These are phyloP conservation scores for Lasiosphaeria ovina DNA, from an alignment of 495 filamentous ascomycete genomes.

Conservation along the genomic window DNA sequence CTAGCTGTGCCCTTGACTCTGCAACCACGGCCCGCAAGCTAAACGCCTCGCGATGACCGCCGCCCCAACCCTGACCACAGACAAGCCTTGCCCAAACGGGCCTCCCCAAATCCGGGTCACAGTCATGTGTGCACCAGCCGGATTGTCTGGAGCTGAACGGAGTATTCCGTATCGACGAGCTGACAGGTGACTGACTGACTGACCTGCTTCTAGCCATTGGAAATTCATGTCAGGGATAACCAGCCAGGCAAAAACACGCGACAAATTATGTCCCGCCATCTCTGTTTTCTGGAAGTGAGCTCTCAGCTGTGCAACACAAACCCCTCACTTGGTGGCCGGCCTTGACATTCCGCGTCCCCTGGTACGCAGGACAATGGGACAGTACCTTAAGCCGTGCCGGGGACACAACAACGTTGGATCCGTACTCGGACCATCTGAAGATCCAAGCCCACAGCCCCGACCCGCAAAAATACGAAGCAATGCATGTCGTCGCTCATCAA, in stretches of 20 bases:
- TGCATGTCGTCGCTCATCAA: slow-evolving; percentile 5
- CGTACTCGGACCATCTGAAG: slow-evolving; percentile 13
- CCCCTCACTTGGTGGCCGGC: background rate
- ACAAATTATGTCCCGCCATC: too few relatives aligned
- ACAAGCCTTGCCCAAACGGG: background rate
- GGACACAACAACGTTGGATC: background rate
- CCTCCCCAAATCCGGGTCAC: background rate
- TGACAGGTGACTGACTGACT: background rate
- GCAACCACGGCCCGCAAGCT: slow-evolving; percentile 15
- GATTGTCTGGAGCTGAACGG: background rate
- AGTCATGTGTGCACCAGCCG: background rate
- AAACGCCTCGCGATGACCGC: background rate
- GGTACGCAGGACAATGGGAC: background rate
- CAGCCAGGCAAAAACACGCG: too few relatives aligned
- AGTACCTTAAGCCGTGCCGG: background rate
- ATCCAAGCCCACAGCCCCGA: slow-evolving; percentile 5
- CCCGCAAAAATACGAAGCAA: slow-evolving; percentile 13
- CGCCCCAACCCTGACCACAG: slow-evolving; percentile 1
- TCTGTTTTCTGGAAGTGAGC: background rate
- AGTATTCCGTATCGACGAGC: background rate
- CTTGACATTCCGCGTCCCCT: background rate
- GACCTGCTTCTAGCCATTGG: background rate
- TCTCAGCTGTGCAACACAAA: background rate
- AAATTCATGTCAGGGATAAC: too few relatives aligned
- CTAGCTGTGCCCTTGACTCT: slow-evolving; percentile 3